Evolutionary conservation across 345 rosid genomes (phyloP).

Genomic region (Syzygium oleosum): DNA sequence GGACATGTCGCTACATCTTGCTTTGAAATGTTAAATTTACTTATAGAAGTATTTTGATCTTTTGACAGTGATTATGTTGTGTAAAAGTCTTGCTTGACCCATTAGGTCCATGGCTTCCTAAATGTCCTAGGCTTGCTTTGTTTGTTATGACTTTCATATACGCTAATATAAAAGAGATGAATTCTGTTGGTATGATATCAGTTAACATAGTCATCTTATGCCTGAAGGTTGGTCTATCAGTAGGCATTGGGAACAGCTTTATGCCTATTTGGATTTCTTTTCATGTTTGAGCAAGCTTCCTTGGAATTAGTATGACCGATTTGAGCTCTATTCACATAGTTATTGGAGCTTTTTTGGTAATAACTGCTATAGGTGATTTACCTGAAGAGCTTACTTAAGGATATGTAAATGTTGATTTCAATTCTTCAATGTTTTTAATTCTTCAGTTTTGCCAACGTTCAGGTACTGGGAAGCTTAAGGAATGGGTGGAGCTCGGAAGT

Average conservation of each 20-base stretch:
- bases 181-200: not conserved
- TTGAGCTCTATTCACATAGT: not conserved
- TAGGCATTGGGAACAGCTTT: not conserved
- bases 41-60: not conserved
- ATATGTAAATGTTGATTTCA: not conserved
- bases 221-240: not conserved
- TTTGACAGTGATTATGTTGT: not conserved
- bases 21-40: not conserved
- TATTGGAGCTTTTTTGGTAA: not conserved
- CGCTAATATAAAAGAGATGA: not conserved
- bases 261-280: not conserved
- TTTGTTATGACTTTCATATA: not conserved
- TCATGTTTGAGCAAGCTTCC: not conserved
- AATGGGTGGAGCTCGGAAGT: constrained; percentile 72
- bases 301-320: not conserved
- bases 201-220: not conserved
- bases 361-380: not conserved
- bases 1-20: not conserved
- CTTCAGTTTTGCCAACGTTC: not conserved
- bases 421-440: constrained; percentile 1
- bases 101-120: not conserved
- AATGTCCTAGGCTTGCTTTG: not conserved
- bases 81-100: not conserved
- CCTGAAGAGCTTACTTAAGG: not conserved
- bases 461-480: constrained; percentile 72